These are phyloP conservation scores for Bidens hawaiensis DNA, from an alignment of 140 eudicot genomes.

Conservation along the genomic window DNA sequence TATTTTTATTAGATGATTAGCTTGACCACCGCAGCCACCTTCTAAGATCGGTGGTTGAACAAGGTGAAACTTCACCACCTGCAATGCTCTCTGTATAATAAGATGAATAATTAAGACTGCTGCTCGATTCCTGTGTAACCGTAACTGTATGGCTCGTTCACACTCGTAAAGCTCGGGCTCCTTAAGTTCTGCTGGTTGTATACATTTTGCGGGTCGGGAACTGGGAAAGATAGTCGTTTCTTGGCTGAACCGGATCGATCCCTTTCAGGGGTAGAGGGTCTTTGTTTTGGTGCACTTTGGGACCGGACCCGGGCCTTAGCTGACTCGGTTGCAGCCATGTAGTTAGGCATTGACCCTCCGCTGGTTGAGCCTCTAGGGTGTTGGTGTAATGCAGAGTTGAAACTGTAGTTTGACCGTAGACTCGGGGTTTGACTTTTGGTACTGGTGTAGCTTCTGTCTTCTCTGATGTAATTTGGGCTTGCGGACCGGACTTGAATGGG, in stretches of 20 bases:
- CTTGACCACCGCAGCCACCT: constrained; percentile 60
- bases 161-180: constrained; percentile 82
- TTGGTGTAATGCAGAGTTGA: constrained; percentile 33
- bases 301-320: constrained; percentile 76
- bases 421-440: constrained; percentile 68
- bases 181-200: constrained; percentile 39
- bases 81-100: constrained; percentile 61
- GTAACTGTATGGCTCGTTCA: constrained; percentile 29
- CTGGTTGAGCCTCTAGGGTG: constrained; percentile 34
- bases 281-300: constrained; percentile 80
- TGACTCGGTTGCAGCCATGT: constrained; percentile 92
- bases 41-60: constrained; percentile 73
- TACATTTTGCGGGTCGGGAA: constrained; percentile 53
- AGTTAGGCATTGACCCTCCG: constrained; percentile 52
- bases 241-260: constrained; percentile 60
- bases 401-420: constrained; percentile 59
- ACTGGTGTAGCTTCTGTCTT: constrained; percentile 58
- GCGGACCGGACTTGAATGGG: constrained; percentile 77
- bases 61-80: constrained; percentile 78
- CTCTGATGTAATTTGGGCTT: constrained; percentile 64
- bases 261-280: constrained; percentile 66
- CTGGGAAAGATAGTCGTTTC: constrained; percentile 69
- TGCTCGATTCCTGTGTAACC: constrained; percentile 52
- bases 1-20: constrained; percentile 8
- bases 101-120: constrained; percentile 70